A percentile compares a stretch with the other conserved stretches of the same genome.
phyloP scores from a whole-genome alignment of 2,329 filamentous ascomycete species.

The Fusarium beomiforme region DNA sequence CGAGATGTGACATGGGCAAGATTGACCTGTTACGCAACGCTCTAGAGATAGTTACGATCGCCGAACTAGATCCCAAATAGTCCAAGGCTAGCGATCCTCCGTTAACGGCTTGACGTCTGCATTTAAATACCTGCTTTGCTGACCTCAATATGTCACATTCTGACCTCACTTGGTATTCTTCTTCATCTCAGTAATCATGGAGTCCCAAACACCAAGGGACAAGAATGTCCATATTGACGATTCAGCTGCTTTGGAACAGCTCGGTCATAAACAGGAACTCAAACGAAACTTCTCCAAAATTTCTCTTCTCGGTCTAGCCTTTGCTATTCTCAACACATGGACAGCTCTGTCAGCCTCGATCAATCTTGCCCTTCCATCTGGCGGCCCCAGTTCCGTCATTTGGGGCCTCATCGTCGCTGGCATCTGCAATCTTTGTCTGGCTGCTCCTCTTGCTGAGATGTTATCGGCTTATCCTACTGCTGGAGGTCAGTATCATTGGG shows the following conservation, averaged over 20 bases:
- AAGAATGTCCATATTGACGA: slow-evolving; percentile 43
- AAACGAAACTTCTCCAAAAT: slow-evolving; percentile 61
- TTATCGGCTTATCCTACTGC: slow-evolving; percentile 70
- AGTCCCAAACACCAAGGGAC: slow-evolving; percentile 30
- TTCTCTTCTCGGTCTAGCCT: slow-evolving; percentile 59
- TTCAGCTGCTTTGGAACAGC: slow-evolving; percentile 53
- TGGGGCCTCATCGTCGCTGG: slow-evolving; percentile 74
- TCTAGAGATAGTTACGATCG: slow-evolving; percentile 20
- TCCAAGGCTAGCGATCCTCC: slow-evolving; percentile 25
- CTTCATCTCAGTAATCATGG: slow-evolving; percentile 23
- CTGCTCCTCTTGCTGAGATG: slow-evolving; percentile 76
- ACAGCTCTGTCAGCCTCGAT: slow-evolving; percentile 60
- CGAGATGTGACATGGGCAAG: neutral
- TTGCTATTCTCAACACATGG: slow-evolving; percentile 62
- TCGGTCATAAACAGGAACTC: slow-evolving; percentile 61
- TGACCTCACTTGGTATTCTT: neutral
- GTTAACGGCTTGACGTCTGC: neutral
- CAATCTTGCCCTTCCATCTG: slow-evolving; percentile 68
- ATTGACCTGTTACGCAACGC: slow-evolving; percentile 34
- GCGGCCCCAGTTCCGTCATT: slow-evolving; percentile 75
- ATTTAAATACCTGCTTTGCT: slow-evolving; percentile 14
- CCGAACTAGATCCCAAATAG: slow-evolving; percentile 1
- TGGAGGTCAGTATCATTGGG: slow-evolving; percentile 77
- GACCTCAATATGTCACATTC: neutral
- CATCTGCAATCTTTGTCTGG: slow-evolving; percentile 75